Evolutionary conservation across 768 basidiomycete species (phyloP), one percentile per base, ranked within the genome.

Genomic region (Gloeostereum incarnatum): DNA sequence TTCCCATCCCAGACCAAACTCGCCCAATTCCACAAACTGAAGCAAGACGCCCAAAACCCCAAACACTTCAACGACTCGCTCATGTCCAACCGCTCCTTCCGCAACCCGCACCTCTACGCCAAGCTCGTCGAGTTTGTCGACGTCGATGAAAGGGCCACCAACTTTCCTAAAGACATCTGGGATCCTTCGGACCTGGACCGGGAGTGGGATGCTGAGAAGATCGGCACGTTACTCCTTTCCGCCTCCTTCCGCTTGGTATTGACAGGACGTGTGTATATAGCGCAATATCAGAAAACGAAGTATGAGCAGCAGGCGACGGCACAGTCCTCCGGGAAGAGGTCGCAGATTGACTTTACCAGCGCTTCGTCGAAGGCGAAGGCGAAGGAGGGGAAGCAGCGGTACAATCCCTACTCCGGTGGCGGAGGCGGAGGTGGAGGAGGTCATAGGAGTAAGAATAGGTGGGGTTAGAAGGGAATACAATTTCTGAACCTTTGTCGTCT

Each of bases 31-130:
- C 72, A 81, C 40, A 51, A 67, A 1, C 68, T 97, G 33, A 89
- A 91, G 55, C 59, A 65, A 20, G 71, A 80, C 49, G 53, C 73
- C 7, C 43, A 44, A 1, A 71, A 73, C 49, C 82, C 85, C 1
- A 79, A 81, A 48, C 92, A 96, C 57, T 97, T 96, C 65, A 99
- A 98, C 56, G 91, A 96, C 57, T 88, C 88, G 1, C 72, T 99
- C 29, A 89, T 97, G 80, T 76, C 81, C 6, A 89, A 86, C 47
- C 81, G 89, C 31, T 81, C 90, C 3, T 99, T 98, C 61, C 79
- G 91, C 19, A 99, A 99, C 52, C 94, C 94, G 0, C 89, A 96
- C 52, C 74, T 98, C n/a, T 96, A 94, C 58, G 69, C 87, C 9
- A 91, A 91, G 49, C 75, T 99, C 2, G 93, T 99, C 45, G 89